A percentile compares a stretch with the other conserved stretches of the same genome.
Conservation (phyloP, 306 rosid species). For the Lotus japonicus region DNA sequence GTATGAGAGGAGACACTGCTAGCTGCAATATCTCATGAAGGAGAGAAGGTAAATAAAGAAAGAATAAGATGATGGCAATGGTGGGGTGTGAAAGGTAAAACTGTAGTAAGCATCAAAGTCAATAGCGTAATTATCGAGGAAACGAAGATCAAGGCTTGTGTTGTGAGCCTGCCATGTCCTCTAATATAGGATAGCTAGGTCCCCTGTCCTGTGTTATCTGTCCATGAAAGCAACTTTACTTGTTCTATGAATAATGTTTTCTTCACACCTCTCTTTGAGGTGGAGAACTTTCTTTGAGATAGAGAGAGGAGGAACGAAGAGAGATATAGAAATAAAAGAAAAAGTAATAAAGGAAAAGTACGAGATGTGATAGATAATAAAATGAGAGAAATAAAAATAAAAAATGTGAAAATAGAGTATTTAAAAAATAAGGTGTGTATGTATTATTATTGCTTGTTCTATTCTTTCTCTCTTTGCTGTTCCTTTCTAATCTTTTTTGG, state of each 20-base stretch:
- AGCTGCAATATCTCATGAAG: neutral
- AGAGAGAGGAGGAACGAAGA: no score
- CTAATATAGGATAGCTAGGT: neutral
- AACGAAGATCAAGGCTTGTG: neutral
- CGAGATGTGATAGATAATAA: no score
- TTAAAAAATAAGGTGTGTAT: no score
- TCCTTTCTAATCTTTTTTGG: neutral
- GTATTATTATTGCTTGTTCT: no score
- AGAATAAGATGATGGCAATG: neutral
- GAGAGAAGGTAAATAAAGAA: neutral
- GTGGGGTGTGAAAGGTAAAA: neutral
- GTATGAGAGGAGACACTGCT: neutral
- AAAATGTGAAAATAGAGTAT: no score
- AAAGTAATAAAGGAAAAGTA: no score
- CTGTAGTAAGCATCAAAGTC: neutral
- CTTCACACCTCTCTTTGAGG: no score
- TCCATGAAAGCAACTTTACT: neutral
- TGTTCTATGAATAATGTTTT: no score
- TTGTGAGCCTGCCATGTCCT: constrained; percentile 22
- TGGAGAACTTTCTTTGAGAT: no score
- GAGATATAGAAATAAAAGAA: no score
- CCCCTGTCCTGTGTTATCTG: neutral
- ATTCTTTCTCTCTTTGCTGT: neutral
- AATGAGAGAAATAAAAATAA: no score
- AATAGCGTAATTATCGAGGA: constrained; percentile 4